Evolutionary conservation across 352 stramenopile genomes (phyloP).

Genomic region (Phytophthora citrophthora): DNA sequence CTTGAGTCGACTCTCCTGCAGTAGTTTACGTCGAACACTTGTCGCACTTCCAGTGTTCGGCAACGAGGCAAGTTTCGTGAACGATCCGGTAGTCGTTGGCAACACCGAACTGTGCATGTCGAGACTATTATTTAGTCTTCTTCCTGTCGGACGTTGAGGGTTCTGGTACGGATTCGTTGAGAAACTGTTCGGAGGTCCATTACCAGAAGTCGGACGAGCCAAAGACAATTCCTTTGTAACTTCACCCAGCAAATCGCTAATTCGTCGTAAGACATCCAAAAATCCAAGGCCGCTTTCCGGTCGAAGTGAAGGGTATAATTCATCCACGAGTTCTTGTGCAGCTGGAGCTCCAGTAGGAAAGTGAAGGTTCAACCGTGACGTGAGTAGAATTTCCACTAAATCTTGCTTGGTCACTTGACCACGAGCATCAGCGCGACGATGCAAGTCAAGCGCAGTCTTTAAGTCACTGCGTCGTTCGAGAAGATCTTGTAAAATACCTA

Average conservation of each 20-base stretch:
- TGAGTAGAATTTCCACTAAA: constrained; percentile 68
- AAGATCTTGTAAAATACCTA: constrained; percentile 72
- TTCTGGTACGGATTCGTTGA: constrained; percentile 41
- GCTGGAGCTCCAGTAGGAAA: constrained; percentile 56
- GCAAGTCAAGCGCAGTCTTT: constrained; percentile 74
- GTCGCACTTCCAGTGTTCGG: constrained; percentile 13
- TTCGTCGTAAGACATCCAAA: constrained; percentile 69
- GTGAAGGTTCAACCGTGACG: constrained; percentile 63
- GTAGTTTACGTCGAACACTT: constrained; percentile 57
- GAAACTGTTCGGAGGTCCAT: constrained; percentile 23
- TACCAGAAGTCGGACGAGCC: constrained; percentile 8
- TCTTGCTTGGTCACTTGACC: constrained; percentile 67
- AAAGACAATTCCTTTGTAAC: constrained; percentile 40
- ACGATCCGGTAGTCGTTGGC: constrained; percentile 22
- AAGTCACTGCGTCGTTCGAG: constrained; percentile 73
- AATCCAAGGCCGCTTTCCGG: constrained; percentile 45
- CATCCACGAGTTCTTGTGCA: constrained; percentile 61
- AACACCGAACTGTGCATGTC: constrained; percentile 37
- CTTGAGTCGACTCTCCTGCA: constrained; percentile 61
- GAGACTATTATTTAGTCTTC: constrained; percentile 44
- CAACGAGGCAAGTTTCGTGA: constrained; percentile 12
- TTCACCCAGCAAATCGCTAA: constrained; percentile 60
- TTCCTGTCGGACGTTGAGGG: constrained; percentile 43
- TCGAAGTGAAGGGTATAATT: constrained; percentile 52
- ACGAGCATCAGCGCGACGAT: constrained; percentile 60